Evolutionary conservation across 1,284 basidiomycete species (phyloP).

Genomic region (Trichosporon sp.): DNA sequence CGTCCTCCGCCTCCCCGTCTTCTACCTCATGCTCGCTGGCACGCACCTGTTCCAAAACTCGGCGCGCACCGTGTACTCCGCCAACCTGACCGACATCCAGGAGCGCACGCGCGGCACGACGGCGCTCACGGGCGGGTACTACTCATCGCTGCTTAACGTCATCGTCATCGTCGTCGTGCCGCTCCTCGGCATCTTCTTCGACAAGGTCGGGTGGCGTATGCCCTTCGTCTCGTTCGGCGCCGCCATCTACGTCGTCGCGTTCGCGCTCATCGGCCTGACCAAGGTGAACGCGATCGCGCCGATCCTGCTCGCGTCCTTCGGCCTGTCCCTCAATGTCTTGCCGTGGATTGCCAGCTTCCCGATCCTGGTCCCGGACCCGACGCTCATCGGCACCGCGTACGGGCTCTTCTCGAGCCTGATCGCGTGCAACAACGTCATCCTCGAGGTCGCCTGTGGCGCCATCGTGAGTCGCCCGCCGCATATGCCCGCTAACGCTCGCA

Average conservation of each 20-base stretch:
- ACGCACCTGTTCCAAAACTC: constrained; percentile 34
- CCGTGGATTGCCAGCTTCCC: constrained; percentile 45
- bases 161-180: constrained; percentile 47
- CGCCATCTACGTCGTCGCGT: constrained; percentile 41
- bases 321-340: constrained; percentile 38
- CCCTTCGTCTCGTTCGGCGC: constrained; percentile 27
- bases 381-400: constrained; percentile 44
- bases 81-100: constrained; percentile 45
- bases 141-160: constrained; percentile 36
- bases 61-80: constrained; percentile 37
- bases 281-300: constrained; percentile 41
- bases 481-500: background rate
- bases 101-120: constrained; percentile 41
- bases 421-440: background rate
- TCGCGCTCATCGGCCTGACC: constrained; percentile 41
- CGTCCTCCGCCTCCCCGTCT: constrained; percentile 15
- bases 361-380: constrained; percentile 41
- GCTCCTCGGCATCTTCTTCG: constrained; percentile 30
- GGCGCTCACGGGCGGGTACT: constrained; percentile 43
- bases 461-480: constrained; percentile 19
- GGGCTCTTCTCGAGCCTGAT: constrained; percentile 35
- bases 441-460: constrained; percentile 2
- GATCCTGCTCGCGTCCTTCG: constrained; percentile 40
- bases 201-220: constrained; percentile 27
- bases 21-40: constrained; percentile 20